A percentile compares a stretch with the other conserved stretches of the same genome.
Conservation (phyloP, 2,329 filamentous ascomycete species). For the Verticillium klebahnii region DNA sequence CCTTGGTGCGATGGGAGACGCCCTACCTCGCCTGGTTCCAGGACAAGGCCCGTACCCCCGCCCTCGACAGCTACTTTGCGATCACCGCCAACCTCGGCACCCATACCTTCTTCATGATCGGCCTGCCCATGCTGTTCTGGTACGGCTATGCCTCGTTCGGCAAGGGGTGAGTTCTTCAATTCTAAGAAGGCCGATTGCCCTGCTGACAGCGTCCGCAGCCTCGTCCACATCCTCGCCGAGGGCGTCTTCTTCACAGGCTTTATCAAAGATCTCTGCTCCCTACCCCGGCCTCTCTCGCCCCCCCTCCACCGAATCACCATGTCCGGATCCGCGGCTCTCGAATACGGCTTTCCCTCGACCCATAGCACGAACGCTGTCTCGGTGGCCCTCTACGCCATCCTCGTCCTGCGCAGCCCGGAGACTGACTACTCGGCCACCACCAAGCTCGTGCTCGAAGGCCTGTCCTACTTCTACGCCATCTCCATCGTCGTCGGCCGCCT, state of each 20-base stretch:
- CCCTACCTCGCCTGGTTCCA: slow-evolving; percentile 89
- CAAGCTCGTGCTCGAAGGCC: slow-evolving; percentile 57
- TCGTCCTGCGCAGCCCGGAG: slow-evolving; percentile 63
- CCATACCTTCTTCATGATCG: slow-evolving; percentile 98
- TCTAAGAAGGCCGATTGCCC: background rate
- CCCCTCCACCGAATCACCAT: slow-evolving; percentile 93
- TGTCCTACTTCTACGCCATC: slow-evolving; percentile 78
- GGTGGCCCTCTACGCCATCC: slow-evolving; percentile 78
- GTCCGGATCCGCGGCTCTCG: slow-evolving; percentile 90
- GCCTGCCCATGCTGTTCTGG: slow-evolving; percentile 94
- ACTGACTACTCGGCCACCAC: slow-evolving; percentile 55
- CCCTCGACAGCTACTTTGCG: slow-evolving; percentile 94
- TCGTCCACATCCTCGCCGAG: slow-evolving; percentile 70
- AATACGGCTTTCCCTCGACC: slow-evolving; percentile 96
- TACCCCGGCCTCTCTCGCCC: slow-evolving; percentile 87
- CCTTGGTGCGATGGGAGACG: slow-evolving; percentile 89
- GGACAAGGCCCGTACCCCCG: slow-evolving; percentile 70
- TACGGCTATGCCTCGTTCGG: slow-evolving; percentile 82
- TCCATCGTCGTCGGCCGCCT: slow-evolving; percentile 89
- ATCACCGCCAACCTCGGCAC: slow-evolving; percentile 95
- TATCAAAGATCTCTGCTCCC: slow-evolving; percentile 87
- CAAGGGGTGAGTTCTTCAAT: slow-evolving; percentile 64
- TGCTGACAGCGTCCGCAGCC: slow-evolving; percentile 30
- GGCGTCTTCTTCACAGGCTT: slow-evolving; percentile 89
- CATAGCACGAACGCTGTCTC: slow-evolving; percentile 97